These are phyloP conservation scores for Xylaria venustula DNA, from an alignment of 495 filamentous ascomycete genomes.

Conservation along the genomic window DNA sequence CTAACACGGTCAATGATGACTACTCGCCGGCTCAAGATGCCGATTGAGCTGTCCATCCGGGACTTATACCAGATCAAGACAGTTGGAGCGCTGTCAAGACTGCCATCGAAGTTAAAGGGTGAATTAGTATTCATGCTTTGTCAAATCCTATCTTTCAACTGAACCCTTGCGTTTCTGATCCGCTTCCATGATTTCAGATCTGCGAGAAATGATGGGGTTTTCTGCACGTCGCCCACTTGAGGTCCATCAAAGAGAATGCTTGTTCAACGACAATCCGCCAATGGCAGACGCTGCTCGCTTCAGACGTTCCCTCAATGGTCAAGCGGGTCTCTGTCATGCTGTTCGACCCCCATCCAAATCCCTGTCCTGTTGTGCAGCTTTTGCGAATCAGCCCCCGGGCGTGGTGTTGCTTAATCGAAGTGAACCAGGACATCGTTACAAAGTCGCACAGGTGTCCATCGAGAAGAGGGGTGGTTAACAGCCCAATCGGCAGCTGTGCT, in stretches of 20 bases:
- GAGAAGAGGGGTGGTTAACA: neutral
- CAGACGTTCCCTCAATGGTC: slow-evolving; percentile 1
- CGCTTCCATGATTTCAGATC: neutral
- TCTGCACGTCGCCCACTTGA: slow-evolving; percentile 7
- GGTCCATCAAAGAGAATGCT: neutral
- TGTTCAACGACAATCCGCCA: neutral
- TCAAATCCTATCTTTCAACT: neutral
- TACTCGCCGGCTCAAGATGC: neutral
- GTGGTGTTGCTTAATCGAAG: slow-evolving; percentile 9
- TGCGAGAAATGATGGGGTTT: neutral
- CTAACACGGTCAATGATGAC: neutral
- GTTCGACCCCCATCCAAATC: slow-evolving; percentile 8
- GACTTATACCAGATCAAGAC: neutral
- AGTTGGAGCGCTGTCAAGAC: neutral
- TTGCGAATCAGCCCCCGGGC: slow-evolving; percentile 1
- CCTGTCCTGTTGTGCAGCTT: slow-evolving; percentile 5
- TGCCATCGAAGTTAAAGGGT: neutral
- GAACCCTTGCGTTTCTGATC: neutral
- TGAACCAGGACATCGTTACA: neutral
- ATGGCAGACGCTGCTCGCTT: neutral
- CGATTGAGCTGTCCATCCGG: neutral
- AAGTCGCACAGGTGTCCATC: slow-evolving; percentile 1
- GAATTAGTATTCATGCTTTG: neutral
- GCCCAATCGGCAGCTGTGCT: slow-evolving; percentile 1
- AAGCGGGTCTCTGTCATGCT: slow-evolving; percentile 1